Evolutionary conservation across 495 filamentous ascomycete species (phyloP).

Genomic region (Beverwykella pulmonaria): DNA sequence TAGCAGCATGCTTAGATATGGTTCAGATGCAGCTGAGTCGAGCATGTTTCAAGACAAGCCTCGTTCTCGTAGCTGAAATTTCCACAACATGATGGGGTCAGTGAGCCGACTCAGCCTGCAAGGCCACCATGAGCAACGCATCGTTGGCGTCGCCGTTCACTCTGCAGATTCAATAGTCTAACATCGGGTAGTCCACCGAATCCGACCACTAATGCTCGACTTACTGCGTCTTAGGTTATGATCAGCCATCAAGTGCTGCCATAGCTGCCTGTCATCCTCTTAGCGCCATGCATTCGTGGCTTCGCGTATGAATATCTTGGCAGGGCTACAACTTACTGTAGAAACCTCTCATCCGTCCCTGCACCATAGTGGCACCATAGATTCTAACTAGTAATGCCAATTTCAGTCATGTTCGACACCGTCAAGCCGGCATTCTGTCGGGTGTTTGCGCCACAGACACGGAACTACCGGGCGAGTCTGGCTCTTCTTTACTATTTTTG

Average conservation of each 20-base stretch:
- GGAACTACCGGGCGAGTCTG: background rate
- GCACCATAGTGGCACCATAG: background rate
- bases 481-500: background rate
- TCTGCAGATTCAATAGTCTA: background rate
- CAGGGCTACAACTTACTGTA: background rate
- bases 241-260: background rate
- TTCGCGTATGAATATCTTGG: background rate
- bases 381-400: background rate
- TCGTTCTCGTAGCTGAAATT: background rate
- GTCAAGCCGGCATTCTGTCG: background rate
- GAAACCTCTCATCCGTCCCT: background rate
- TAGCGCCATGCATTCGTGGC: background rate
- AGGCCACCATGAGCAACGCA: background rate
- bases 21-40: background rate
- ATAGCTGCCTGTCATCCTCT: slow-evolving; percentile 4
- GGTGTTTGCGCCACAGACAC: background rate
- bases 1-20: background rate
- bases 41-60: background rate
- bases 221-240: background rate
- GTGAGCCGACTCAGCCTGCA: background rate
- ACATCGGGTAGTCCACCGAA: background rate
- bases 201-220: background rate
- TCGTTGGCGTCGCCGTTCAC: background rate
- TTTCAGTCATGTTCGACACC: background rate
- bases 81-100: background rate